These are phyloP conservation scores for Kalaharituber pfeilii DNA, from an alignment of 2,329 filamentous ascomycete species.

Conservation along the genomic window DNA sequence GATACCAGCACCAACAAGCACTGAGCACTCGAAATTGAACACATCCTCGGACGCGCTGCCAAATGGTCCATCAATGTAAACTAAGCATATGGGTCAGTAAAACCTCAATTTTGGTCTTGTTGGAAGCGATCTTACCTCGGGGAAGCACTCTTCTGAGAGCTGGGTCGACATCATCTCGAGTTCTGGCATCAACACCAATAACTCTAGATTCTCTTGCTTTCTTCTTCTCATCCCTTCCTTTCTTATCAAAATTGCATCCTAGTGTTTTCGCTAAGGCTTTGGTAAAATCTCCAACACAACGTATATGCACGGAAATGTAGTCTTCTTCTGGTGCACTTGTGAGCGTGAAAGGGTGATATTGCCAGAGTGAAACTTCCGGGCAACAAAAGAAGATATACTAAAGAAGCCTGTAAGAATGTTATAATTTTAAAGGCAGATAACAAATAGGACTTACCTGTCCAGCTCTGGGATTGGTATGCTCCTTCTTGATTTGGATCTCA, in stretches of 20 bases:
- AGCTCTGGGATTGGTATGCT: conserved; percentile 61
- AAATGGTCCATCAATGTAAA: conserved; percentile 73
- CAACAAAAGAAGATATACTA: conserved; percentile 75
- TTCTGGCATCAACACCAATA: conserved; percentile 46
- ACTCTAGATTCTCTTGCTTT: conserved; percentile 39
- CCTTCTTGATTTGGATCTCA: conserved; percentile 85
- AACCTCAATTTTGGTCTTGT: background rate
- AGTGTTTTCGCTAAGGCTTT: conserved; percentile 49
- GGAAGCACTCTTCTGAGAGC: conserved; percentile 57
- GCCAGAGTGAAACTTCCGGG: conserved; percentile 70
- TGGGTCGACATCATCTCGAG: conserved; percentile 42
- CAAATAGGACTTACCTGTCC: conserved; percentile 35
- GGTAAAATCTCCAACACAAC: conserved; percentile 70
- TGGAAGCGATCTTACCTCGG: conserved; percentile 28
- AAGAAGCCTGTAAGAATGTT: background rate
- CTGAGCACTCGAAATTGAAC: conserved; percentile 68
- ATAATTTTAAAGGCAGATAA: background rate
- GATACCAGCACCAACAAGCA: conserved; percentile 68
- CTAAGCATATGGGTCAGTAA: conserved; percentile 21
- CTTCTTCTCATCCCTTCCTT: conserved; percentile 34
- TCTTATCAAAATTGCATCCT: conserved; percentile 55
- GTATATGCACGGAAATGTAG: conserved; percentile 74
- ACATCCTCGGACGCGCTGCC: conserved; percentile 76
- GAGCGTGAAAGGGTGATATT: conserved; percentile 74
- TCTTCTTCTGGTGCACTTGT: conserved; percentile 79